A percentile compares a stretch with the other conserved stretches of the same genome.
These are phyloP conservation scores for Rosa hybrid DNA, from an alignment of 331 rosid genomes.

Conservation along the genomic window DNA sequence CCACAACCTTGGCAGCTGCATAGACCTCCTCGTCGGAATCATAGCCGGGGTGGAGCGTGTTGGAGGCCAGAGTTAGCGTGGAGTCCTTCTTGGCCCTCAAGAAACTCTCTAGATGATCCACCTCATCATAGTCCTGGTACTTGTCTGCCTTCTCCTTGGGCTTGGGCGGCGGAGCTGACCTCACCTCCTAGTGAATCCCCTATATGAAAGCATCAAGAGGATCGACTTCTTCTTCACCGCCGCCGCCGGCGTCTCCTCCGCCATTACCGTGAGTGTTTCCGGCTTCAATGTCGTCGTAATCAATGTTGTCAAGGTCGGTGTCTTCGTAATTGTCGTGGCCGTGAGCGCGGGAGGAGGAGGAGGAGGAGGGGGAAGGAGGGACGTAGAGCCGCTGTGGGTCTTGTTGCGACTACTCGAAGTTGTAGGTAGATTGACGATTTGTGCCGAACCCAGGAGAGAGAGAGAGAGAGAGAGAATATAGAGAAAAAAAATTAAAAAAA, in stretches of 20 bases:
- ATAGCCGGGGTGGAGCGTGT: slow-evolving; percentile 82
- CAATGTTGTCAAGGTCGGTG: slow-evolving; percentile 83
- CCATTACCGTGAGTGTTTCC: background rate
- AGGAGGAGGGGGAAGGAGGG: slow-evolving; percentile 65
- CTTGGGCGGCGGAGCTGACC: slow-evolving; percentile 67
- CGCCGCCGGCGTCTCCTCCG: slow-evolving; percentile 1
- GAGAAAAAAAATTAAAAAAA: too few species aligned
- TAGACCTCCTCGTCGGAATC: slow-evolving; percentile 97
- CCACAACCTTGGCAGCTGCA: slow-evolving; percentile 96
- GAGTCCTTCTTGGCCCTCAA: slow-evolving; percentile 86
- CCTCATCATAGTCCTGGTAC: slow-evolving; percentile 80
- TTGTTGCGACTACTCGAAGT: slow-evolving; percentile 81
- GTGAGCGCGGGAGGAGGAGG: slow-evolving; percentile 45
- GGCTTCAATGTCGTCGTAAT: slow-evolving; percentile 57
- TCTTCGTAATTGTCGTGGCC: slow-evolving; percentile 89
- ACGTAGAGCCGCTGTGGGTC: slow-evolving; percentile 84
- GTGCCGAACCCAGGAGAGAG: slow-evolving; percentile 61
- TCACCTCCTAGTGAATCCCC: slow-evolving; percentile 89
- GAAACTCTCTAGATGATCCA: slow-evolving; percentile 90
- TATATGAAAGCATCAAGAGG: slow-evolving; percentile 97
- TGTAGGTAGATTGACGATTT: slow-evolving; percentile 75
- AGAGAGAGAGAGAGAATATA: too few species aligned
- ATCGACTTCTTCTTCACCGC: slow-evolving; percentile 63
- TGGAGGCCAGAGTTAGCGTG: slow-evolving; percentile 80
- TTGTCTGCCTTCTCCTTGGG: slow-evolving; percentile 66